phyloP scores from a whole-genome alignment of 148 eudicot genomes.

The Arbutus unedo region DNA sequence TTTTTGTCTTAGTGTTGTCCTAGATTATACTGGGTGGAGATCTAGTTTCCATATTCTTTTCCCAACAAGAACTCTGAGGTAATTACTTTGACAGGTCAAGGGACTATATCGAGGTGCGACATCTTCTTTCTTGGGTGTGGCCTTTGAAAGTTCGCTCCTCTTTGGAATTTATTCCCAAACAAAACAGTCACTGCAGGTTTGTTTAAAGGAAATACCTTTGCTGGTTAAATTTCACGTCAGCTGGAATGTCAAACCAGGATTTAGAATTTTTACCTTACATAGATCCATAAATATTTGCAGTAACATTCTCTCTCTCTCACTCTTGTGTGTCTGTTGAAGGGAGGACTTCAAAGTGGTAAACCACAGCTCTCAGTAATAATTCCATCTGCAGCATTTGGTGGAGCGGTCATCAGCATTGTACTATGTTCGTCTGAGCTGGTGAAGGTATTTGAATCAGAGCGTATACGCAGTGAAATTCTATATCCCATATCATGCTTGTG shows the following conservation, averaged over 20 bases:
- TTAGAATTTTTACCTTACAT: slow-evolving; percentile 5
- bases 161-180: slow-evolving; percentile 89
- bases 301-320: neutral
- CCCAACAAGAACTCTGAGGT: neutral
- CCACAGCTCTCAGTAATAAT: slow-evolving; percentile 61
- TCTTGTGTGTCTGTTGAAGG: slow-evolving; percentile 33
- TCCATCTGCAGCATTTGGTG: slow-evolving; percentile 79
- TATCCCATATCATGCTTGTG: slow-evolving; percentile 4
- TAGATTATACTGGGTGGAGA: neutral
- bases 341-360: slow-evolving; percentile 46
- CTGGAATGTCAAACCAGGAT: neutral
- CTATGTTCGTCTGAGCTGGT: slow-evolving; percentile 81
- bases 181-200: slow-evolving; percentile 73
- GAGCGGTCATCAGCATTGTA: slow-evolving; percentile 75
- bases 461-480: slow-evolving; percentile 5
- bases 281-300: neutral
- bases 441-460: slow-evolving; percentile 46
- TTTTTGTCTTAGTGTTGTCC: neutral
- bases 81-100: slow-evolving; percentile 51
- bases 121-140: slow-evolving; percentile 85
- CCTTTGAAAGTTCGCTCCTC: slow-evolving; percentile 86
- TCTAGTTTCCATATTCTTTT: slow-evolving; percentile 11
- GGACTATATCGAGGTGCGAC: slow-evolving; percentile 96
- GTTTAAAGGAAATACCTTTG: neutral
- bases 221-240: neutral